A percentile compares a stretch with the other conserved stretches of the same genome.
These are phyloP conservation scores for Malassezia furfur DNA, from an alignment of 1,284 basidiomycete species.

Conservation along the genomic window DNA sequence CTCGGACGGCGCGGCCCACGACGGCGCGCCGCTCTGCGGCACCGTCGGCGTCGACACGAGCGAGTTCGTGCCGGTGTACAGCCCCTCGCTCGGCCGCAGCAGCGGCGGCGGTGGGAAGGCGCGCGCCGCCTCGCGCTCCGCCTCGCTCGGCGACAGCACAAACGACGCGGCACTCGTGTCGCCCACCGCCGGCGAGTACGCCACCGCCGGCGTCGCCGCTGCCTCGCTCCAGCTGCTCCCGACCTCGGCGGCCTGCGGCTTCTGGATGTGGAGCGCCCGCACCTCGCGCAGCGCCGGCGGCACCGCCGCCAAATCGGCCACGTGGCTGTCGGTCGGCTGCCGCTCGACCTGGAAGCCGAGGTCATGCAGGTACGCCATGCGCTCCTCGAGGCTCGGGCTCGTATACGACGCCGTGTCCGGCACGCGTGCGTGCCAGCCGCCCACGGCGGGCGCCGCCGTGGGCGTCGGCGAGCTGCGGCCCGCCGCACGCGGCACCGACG, in stretches of 20 bases:
- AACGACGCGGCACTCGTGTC: not conserved
- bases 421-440: not conserved
- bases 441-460: not conserved
- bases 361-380: conserved; percentile 1
- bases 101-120: not conserved
- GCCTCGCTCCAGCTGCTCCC: conserved; percentile 9
- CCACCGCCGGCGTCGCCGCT: not conserved
- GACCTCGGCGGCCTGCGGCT: conserved; percentile 6
- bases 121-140: not conserved
- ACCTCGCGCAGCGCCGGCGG: not conserved
- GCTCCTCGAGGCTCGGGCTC: not conserved
- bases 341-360: conserved; percentile 6
- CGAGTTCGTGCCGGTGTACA: not conserved
- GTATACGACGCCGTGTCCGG: not conserved
- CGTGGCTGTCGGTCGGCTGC: not conserved
- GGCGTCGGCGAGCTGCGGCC: not conserved
- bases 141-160: not conserved
- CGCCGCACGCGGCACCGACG: too few relatives aligned
- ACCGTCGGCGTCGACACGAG: not conserved
- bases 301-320: not conserved
- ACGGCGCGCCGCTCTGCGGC: not conserved
- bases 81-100: not conserved
- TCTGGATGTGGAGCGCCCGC: conserved; percentile 2
- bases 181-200: not conserved
- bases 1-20: not conserved